Evolutionary conservation across 169 alveolate genomes (phyloP).

Genomic region (Plasmodium gonderi): DNA sequence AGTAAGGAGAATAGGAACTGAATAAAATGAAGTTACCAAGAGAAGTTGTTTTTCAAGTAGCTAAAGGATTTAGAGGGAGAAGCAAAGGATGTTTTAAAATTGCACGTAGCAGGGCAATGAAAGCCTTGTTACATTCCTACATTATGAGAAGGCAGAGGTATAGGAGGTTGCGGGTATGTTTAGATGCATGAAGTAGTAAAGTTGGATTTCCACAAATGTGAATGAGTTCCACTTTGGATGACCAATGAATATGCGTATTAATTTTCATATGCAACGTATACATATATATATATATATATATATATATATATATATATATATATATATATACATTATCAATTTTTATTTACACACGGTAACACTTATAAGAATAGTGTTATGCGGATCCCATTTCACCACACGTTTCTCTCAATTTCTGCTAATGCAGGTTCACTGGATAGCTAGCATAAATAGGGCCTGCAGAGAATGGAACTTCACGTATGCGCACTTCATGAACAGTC

Average conservation of each 20-base stretch:
- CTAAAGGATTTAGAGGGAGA: conserved; percentile 85
- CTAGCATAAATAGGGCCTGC: conserved; percentile 83
- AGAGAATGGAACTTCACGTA: conserved; percentile 85
- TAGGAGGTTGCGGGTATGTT: conserved; percentile 59
- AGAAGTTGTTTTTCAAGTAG: conserved; percentile 83
- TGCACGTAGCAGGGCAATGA: conserved; percentile 84
- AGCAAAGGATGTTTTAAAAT: conserved; percentile 84
- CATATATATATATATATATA: conserved; percentile 13
- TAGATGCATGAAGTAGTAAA: neutral
- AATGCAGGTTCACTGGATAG: conserved; percentile 83
- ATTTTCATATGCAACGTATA: neutral
- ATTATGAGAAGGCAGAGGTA: conserved; percentile 75
- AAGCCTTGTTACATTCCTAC: conserved; percentile 82
- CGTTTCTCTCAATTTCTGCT: neutral
- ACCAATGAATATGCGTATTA: neutral
- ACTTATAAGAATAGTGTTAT: conserved; percentile 23
- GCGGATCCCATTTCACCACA: neutral
- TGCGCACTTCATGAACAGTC: conserved; percentile 80
- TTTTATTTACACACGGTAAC: no score
- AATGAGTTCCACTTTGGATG: neutral
- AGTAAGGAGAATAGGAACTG: neutral
- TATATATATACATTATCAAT: conserved; percentile 73
- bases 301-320: neutral
- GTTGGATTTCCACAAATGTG: neutral
- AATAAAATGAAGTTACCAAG: conserved; percentile 83